These are phyloP conservation scores for Anthoceros angustus DNA, from an alignment of 225 moss, liverwort and hornwort species.

Conservation along the genomic window DNA sequence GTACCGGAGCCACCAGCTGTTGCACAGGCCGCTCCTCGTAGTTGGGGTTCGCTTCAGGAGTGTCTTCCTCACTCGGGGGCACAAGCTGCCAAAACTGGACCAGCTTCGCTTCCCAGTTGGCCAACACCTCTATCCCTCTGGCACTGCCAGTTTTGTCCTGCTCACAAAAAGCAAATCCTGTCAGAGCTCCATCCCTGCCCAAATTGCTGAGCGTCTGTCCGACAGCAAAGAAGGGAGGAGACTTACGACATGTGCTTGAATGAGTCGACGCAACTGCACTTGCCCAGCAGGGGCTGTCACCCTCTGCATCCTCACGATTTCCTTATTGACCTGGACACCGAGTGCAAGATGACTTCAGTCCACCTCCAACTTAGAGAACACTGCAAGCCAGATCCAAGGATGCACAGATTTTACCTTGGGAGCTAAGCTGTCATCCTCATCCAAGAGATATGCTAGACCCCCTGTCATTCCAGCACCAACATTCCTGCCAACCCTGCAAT, in stretches of 20 bases:
- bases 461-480: slow-evolving; percentile 87
- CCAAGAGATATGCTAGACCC: slow-evolving; percentile 71
- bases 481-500: slow-evolving; percentile 64
- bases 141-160: slow-evolving; percentile 84
- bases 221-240: background rate
- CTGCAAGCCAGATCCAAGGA: background rate
- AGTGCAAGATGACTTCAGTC: background rate
- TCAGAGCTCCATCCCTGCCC: background rate
- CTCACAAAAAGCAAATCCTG: background rate
- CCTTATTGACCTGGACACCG: slow-evolving; percentile 54
- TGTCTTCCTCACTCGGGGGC: slow-evolving; percentile 92
- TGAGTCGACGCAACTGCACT: slow-evolving; percentile 60
- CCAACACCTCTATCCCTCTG: slow-evolving; percentile 38
- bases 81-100: slow-evolving; percentile 91
- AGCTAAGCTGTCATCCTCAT: slow-evolving; percentile 55
- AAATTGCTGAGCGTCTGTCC: background rate
- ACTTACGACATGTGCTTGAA: slow-evolving; percentile 60
- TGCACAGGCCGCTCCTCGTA: slow-evolving; percentile 13
- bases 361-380: background rate
- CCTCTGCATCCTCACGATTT: slow-evolving; percentile 85
- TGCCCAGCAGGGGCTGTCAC: slow-evolving; percentile 65
- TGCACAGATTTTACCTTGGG: slow-evolving; percentile 32
- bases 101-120: slow-evolving; percentile 59
- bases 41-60: slow-evolving; percentile 61
- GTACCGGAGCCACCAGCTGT: slow-evolving; percentile 24